These are phyloP conservation scores for Phoenix dactylifera DNA, from an alignment of 176 grass and related monocot genomes.

Conservation along the genomic window DNA sequence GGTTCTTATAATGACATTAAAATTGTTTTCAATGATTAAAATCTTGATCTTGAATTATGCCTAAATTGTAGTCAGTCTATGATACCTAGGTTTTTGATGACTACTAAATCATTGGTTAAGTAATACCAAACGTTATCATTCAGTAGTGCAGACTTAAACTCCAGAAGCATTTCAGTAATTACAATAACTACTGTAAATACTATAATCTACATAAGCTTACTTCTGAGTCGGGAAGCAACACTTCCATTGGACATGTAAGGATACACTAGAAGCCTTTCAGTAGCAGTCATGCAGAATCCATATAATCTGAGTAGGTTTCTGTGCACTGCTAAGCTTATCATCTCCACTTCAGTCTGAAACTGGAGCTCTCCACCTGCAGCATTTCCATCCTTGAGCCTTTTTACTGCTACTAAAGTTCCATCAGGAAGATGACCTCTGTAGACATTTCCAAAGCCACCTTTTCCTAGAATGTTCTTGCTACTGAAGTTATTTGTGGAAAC, in stretches of 20 bases:
- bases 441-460: slow-evolving; percentile 86
- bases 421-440: slow-evolving; percentile 74
- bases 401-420: slow-evolving; percentile 79
- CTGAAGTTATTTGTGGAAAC: slow-evolving; percentile 68
- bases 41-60: too few species aligned
- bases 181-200: too few species aligned
- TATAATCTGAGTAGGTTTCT: slow-evolving; percentile 65
- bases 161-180: too few species aligned
- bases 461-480: slow-evolving; percentile 87
- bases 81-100: too few species aligned
- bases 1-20: too few species aligned
- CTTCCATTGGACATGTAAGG: slow-evolving; percentile 86
- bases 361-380: slow-evolving; percentile 56
- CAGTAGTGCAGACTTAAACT: too few species aligned
- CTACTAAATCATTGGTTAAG: too few species aligned
- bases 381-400: slow-evolving; percentile 88
- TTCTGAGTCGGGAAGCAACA: slow-evolving; percentile 70
- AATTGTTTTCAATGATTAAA: too few species aligned
- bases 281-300: slow-evolving; percentile 73
- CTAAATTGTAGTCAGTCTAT: too few species aligned
- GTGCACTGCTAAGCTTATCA: slow-evolving; percentile 82
- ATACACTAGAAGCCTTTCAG: slow-evolving; percentile 70
- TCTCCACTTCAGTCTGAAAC: slow-evolving; percentile 80
- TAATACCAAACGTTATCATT: too few species aligned
- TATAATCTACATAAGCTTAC: slow-evolving; percentile 8